These are phyloP conservation scores for Boletus tomentosulus DNA, from an alignment of 768 basidiomycete genomes.

Conservation along the genomic window DNA sequence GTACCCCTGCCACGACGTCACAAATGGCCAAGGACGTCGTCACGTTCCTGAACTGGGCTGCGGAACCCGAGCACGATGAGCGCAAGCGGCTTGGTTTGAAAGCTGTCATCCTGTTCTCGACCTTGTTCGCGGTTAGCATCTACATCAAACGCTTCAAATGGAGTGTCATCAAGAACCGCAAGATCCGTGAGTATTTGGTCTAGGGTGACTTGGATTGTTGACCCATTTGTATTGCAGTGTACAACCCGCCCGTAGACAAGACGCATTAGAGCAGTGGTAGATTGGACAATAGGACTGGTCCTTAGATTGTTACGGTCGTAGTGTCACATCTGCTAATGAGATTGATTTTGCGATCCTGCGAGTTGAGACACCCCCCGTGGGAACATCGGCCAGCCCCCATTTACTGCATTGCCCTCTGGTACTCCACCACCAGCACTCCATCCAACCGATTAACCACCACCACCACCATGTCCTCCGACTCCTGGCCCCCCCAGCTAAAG, in stretches of 20 bases:
- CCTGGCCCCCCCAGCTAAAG: conserved; percentile 82
- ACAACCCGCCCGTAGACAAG: conserved; percentile 36
- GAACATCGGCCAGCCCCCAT: not conserved
- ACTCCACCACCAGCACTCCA: not conserved
- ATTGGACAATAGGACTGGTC: conserved; percentile 1
- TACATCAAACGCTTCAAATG: conserved; percentile 98
- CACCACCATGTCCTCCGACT: conserved; percentile 70
- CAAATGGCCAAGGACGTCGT: conserved; percentile 99
- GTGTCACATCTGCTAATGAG: conserved; percentile 23
- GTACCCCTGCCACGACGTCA: conserved; percentile 92
- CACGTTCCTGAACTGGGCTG: conserved; percentile 93
- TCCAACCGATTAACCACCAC: conserved; percentile 24
- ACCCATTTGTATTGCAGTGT: conserved; percentile 26
- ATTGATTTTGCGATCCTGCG: conserved; percentile 3
- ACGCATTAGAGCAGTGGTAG: conserved; percentile 26
- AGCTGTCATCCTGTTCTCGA: conserved; percentile 89
- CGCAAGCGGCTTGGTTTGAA: conserved; percentile 97
- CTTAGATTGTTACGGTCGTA: conserved; percentile 27
- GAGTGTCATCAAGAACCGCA: conserved; percentile 88
- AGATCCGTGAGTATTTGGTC: conserved; percentile 62
- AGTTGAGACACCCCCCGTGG: not conserved
- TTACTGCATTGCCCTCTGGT: conserved; percentile 6
- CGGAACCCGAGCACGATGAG: conserved; percentile 97
- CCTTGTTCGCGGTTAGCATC: conserved; percentile 73
- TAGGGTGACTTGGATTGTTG: not conserved